Percentiles rank a stretch among this genome's conserved stretches.
Conservation (phyloP, 495 filamentous ascomycete species). For the Trichoderma gamsii region DNA sequence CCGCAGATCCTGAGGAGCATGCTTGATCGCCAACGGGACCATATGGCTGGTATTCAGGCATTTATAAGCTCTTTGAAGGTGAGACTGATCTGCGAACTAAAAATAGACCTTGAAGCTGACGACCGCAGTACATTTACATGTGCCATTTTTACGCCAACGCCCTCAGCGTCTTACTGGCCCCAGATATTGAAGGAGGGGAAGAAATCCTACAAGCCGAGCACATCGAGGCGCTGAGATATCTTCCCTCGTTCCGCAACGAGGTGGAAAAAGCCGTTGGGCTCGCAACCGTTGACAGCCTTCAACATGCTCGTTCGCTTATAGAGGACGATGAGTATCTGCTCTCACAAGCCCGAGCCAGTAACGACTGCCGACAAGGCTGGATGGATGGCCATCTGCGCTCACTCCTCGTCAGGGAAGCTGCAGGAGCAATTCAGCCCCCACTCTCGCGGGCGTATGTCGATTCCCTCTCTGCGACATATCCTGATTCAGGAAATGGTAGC, state of each 20-base stretch:
- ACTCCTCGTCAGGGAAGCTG: constrained; percentile 22
- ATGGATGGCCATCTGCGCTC: constrained; percentile 26
- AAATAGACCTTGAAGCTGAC: background rate
- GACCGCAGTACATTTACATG: constrained; percentile 79
- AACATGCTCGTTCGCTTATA: constrained; percentile 33
- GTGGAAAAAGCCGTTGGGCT: constrained; percentile 37
- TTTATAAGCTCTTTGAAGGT: constrained; percentile 80
- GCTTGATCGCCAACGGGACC: constrained; percentile 73
- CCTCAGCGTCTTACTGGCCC: constrained; percentile 57
- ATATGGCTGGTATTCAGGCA: constrained; percentile 77
- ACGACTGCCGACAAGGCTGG: constrained; percentile 21
- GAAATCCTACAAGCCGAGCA: constrained; percentile 50
- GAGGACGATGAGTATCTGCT: constrained; percentile 36
- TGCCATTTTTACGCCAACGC: constrained; percentile 92
- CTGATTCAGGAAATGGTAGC: background rate
- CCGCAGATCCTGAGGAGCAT: constrained; percentile 54
- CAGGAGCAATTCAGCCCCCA: constrained; percentile 16
- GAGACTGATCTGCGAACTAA: constrained; percentile 19
- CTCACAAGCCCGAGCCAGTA: constrained; percentile 17
- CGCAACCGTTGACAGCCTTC: constrained; percentile 21
- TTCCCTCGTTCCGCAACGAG: constrained; percentile 67
- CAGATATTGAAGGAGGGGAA: constrained; percentile 26
- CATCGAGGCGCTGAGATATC: constrained; percentile 66
- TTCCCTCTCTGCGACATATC: background rate
- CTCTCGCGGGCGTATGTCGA: constrained; percentile 7